A percentile compares a stretch with the other conserved stretches of the same genome.
These are phyloP conservation scores for Echria macrotheca DNA, from an alignment of 495 filamentous ascomycete genomes.

Conservation along the genomic window DNA sequence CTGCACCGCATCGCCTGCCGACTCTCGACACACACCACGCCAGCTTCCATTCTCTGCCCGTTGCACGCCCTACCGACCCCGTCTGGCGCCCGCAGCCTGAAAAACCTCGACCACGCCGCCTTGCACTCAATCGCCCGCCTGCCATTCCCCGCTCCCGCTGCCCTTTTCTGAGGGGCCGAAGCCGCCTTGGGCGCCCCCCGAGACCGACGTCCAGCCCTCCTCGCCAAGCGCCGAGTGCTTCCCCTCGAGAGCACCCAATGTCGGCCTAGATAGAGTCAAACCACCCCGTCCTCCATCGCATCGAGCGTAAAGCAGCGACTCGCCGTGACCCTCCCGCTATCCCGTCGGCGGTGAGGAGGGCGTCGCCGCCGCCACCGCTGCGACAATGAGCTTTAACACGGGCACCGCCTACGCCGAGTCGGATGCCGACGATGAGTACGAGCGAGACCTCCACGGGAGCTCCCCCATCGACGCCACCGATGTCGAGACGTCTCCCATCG, in stretches of 20 bases:
- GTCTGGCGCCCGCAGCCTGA: background rate
- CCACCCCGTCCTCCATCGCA: background rate
- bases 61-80: background rate
- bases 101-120: too few species aligned
- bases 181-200: too few species aligned
- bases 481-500: slow-evolving; percentile 72
- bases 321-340: slow-evolving; percentile 5
- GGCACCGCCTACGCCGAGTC: slow-evolving; percentile 71
- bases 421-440: slow-evolving; percentile 93
- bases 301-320: background rate
- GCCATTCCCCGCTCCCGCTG: background rate
- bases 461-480: slow-evolving; percentile 71
- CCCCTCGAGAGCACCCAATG: slow-evolving; percentile 7
- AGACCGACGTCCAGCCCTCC: too few species aligned
- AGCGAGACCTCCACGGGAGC: slow-evolving; percentile 66
- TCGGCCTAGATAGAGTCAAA: slow-evolving; percentile 7
- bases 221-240: slow-evolving; percentile 1
- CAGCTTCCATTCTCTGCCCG: background rate
- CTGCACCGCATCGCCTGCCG: background rate
- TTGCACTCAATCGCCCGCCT: background rate
- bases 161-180: background rate
- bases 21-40: background rate
- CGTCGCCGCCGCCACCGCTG: slow-evolving; percentile 25
- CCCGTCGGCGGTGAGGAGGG: slow-evolving; percentile 21
- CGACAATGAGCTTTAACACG: slow-evolving; percentile 51